Evolutionary conservation across 176 grass and related monocot genomes (phyloP), one percentile per base, ranked within the genome.

Genomic region (Zizania latifolia): DNA sequence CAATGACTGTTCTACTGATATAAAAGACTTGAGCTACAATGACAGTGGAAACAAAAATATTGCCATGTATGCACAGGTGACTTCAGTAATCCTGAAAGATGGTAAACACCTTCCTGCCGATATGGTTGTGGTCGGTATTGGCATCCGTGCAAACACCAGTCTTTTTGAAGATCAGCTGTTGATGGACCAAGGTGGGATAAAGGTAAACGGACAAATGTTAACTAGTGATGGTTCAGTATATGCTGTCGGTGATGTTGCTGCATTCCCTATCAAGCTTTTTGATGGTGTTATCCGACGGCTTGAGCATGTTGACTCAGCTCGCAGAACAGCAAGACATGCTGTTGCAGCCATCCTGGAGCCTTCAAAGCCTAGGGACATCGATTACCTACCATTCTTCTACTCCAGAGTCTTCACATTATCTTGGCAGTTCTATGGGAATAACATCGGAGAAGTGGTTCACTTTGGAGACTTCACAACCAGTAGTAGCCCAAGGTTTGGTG

Each of bases 351-450:
- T 98, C 65, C 76, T 94, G 86, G 78, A 86, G 38, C 78, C 88
- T 75, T 61, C 75, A 4, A 85, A 78, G 81, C 90, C 82, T 43
- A 87, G 62, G 40, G 89, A 98, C 13, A 66, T 98, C 0, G 84
- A 98, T 71, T 98, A 94, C 63, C 26, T 98, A 6, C 95, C 95
- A 31, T 98, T 98, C 86, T 94, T 98, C 62, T 98, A 98, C 84
- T 98, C 95, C 19, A 91, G 95, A 83, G 86, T 98, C 53, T 98
- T 98, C 79, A 70, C 89, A 29, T 74, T 98, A 19, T 92, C 89
- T 17, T 98, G 95, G 95, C 95, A 98, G 58, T 94, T 98, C 82
- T 98, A 94, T 35, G 95, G 95, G 39, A 86, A 98, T 66, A 98
- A 92, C 73, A 50, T 86, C 59, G 95, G 95, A 43, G 89, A 88